Evolutionary conservation across 768 basidiomycete species (phyloP).

Genomic region (Trametes coccinea): DNA sequence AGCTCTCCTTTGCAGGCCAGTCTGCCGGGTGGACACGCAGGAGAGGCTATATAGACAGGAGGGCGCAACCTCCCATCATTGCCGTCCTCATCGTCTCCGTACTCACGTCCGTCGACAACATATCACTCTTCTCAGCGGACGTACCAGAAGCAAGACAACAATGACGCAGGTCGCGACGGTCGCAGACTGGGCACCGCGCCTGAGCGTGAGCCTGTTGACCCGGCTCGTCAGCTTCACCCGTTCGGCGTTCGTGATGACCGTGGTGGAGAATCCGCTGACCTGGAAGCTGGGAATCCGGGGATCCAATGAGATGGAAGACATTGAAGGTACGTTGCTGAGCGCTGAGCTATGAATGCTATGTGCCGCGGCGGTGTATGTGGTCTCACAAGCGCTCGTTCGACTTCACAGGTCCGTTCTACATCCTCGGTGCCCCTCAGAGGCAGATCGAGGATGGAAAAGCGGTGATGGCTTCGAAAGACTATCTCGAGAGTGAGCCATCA

Average conservation of each 20-base stretch:
- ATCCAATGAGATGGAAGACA: constrained; percentile 14
- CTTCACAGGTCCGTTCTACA: constrained; percentile 26
- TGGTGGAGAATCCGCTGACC: constrained; percentile 13
- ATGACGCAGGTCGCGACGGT: constrained; percentile 13
- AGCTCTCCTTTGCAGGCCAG: too few relatives aligned
- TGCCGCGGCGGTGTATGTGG: too few relatives aligned
- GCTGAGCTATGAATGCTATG: background rate
- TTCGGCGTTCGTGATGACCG: constrained; percentile 1
- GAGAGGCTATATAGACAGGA: too few relatives aligned
- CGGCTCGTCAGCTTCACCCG: constrained; percentile 7
- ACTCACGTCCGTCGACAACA: too few relatives aligned
- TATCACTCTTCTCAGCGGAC: too few relatives aligned
- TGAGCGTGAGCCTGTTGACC: constrained; percentile 10
- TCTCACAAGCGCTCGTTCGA: background rate
- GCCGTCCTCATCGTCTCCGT: too few relatives aligned
- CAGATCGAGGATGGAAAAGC: constrained; percentile 30
- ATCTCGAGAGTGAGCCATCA: constrained; percentile 23
- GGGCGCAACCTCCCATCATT: too few relatives aligned
- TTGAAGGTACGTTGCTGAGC: constrained; percentile 14
- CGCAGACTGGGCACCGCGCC: constrained; percentile 16
- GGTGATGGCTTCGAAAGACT: constrained; percentile 21
- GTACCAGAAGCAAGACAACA: background rate
- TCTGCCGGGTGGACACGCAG: too few relatives aligned
- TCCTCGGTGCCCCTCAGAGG: constrained; percentile 25
- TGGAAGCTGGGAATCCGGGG: constrained; percentile 12